Percentiles rank a stretch among this genome's conserved stretches.
These are phyloP conservation scores for Kazachstania bromeliacearum DNA, from an alignment of 805 yeast species.

Conservation along the genomic window DNA sequence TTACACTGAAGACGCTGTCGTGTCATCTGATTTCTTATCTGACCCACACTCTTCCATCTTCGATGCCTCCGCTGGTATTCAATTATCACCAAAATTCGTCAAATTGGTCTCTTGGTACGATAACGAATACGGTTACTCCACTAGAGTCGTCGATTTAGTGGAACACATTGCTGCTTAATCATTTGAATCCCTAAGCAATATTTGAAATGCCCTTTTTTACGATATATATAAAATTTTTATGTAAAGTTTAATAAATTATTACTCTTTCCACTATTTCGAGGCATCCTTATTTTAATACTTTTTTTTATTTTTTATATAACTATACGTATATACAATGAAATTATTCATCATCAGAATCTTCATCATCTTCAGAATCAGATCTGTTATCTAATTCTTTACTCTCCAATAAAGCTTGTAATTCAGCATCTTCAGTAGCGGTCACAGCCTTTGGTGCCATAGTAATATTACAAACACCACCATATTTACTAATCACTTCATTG, in stretches of 20 bases:
- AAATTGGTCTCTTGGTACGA: slow-evolving; percentile 68
- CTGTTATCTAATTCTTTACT: slow-evolving; percentile 83
- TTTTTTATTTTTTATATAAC: not conserved
- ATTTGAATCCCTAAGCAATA: not conserved
- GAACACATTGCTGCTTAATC: slow-evolving; percentile 43
- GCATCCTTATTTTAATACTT: slow-evolving; percentile 1
- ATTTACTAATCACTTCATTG: slow-evolving; percentile 53
- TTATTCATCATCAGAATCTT: slow-evolving; percentile 39
- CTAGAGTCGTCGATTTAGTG: slow-evolving; percentile 66
- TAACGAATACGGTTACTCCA: slow-evolving; percentile 67
- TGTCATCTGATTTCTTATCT: slow-evolving; percentile 58
- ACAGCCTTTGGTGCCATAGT: slow-evolving; percentile 99
- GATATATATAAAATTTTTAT: no score
- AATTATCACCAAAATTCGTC: slow-evolving; percentile 60
- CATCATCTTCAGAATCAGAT: slow-evolving; percentile 75
- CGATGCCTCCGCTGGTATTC: slow-evolving; percentile 62
- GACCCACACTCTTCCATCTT: slow-evolving; percentile 56
- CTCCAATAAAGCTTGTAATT: slow-evolving; percentile 90
- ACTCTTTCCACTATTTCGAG: no score
- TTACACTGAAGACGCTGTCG: slow-evolving; percentile 65
- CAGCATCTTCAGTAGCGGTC: slow-evolving; percentile 97
- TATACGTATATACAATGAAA: not conserved
- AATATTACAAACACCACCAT: slow-evolving; percentile 82
- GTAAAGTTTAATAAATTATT: no score
- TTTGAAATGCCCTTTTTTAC: not conserved